Percentiles rank a stretch among this genome's conserved stretches.
phyloP scores from a whole-genome alignment of 495 filamentous ascomycete genomes.

The Tuber magnatum region DNA sequence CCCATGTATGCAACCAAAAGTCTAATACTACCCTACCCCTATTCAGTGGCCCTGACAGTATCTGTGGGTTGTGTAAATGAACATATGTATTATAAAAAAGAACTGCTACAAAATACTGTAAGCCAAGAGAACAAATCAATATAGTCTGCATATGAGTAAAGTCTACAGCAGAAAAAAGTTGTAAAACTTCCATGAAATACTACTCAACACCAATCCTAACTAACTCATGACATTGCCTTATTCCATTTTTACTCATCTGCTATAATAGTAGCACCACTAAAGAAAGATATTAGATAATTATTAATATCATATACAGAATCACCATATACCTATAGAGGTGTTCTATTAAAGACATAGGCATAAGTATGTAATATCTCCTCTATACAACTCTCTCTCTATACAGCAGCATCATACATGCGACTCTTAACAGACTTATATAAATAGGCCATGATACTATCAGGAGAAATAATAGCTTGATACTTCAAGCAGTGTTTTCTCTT shows the following conservation, averaged over 20 bases:
- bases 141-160: neutral
- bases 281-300: neutral
- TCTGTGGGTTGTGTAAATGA: neutral
- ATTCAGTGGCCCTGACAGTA: too few species aligned
- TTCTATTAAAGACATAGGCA: too few species aligned
- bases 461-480: neutral
- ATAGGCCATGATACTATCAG: too few species aligned
- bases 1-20: too few species aligned
- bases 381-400: too few species aligned
- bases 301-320: neutral
- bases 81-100: neutral
- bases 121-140: neutral
- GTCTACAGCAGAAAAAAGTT: neutral
- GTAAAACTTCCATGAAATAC: neutral
- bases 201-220: neutral
- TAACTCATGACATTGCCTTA: neutral
- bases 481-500: neutral
- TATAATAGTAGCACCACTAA: neutral
- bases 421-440: too few species aligned
- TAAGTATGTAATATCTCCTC: too few species aligned
- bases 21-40: too few species aligned
- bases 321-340: too few species aligned
- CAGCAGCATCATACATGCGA: too few species aligned
- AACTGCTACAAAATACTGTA: neutral
- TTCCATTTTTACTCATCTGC: neutral